A percentile compares a stretch with the other conserved stretches of the same genome.
phyloP scores from a whole-genome alignment of 2,329 filamentous ascomycete genomes.

The Didymella lethalis region DNA sequence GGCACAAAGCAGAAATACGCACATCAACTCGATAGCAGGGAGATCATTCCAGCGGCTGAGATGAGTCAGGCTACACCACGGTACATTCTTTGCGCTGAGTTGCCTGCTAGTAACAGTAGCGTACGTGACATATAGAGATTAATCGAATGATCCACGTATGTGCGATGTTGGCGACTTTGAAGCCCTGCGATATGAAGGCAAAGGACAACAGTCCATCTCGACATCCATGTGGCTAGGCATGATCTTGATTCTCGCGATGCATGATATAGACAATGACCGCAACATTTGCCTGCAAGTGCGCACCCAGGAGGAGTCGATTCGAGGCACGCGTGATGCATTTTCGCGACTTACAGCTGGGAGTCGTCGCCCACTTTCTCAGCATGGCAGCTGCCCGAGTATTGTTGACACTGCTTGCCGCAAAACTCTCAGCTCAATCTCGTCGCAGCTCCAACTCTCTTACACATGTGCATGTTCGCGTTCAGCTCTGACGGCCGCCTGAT shows the following conservation, averaged over 20 bases:
- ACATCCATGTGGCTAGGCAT: neutral
- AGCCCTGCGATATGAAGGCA: neutral
- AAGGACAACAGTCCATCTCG: neutral
- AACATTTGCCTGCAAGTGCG: neutral
- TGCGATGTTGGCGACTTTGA: neutral
- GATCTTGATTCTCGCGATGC: neutral
- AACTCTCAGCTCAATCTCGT: neutral
- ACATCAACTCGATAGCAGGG: slow-evolving; percentile 28
- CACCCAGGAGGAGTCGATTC: neutral
- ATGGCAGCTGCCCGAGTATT: neutral
- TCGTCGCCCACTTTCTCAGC: neutral
- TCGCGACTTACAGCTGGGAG: neutral
- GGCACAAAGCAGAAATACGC: slow-evolving; percentile 23
- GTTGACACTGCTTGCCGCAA: neutral
- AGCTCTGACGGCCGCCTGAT: neutral
- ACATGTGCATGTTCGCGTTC: neutral
- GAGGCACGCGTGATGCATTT: neutral
- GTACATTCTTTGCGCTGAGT: slow-evolving; percentile 17
- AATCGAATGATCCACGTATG: too few relatives aligned
- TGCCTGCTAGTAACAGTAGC: slow-evolving; percentile 18
- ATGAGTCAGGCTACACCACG: slow-evolving; percentile 25
- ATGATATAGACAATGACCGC: neutral
- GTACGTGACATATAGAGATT: slow-evolving; percentile 11
- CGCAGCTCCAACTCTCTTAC: neutral
- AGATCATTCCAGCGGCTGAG: slow-evolving; percentile 24